Percentiles rank a stretch among this genome's conserved stretches.
Evolutionary conservation across 768 basidiomycete genomes (phyloP).

Genomic region (Termitomyces sp.): DNA sequence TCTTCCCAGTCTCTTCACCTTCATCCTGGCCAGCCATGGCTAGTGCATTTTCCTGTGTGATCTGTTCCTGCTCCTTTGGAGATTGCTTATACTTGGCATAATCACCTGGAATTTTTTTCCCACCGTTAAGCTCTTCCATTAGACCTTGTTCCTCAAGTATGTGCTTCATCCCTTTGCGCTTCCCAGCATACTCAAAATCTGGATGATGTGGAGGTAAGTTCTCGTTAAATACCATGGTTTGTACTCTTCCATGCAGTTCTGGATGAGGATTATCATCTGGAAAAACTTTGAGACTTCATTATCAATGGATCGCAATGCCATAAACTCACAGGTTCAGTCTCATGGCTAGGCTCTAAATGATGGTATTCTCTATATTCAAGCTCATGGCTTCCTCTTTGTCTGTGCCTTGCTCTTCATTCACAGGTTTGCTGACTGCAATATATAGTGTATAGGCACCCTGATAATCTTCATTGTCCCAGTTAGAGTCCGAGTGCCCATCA

Average conservation of each 20-base stretch:
- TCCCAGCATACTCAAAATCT: constrained; percentile 2
- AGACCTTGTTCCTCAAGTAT: constrained; percentile 5
- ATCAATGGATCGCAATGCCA: not conserved
- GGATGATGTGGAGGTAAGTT: not conserved
- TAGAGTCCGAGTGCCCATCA: too few species aligned
- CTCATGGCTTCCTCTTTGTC: not conserved
- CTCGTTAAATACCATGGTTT: constrained; percentile 4
- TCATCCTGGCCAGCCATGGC: not conserved
- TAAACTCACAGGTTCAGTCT: not conserved
- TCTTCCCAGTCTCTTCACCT: not conserved
- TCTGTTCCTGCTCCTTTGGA: not conserved
- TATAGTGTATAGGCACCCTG: not conserved
- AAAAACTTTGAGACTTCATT: not conserved
- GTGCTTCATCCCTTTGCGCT: constrained; percentile 3
- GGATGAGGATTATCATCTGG: not conserved
- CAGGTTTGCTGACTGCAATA: not conserved
- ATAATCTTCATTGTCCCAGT: not conserved
- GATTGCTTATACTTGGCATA: not conserved
- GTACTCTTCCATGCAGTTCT: not conserved
- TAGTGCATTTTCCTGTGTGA: not conserved
- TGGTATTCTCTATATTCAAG: not conserved
- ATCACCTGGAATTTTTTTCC: not conserved
- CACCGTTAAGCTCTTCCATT: constrained; percentile 1
- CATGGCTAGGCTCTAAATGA: not conserved
- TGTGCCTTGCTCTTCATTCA: not conserved